phyloP scores from a whole-genome alignment of 176 grass and related monocot species.

The Carex littledalei region DNA sequence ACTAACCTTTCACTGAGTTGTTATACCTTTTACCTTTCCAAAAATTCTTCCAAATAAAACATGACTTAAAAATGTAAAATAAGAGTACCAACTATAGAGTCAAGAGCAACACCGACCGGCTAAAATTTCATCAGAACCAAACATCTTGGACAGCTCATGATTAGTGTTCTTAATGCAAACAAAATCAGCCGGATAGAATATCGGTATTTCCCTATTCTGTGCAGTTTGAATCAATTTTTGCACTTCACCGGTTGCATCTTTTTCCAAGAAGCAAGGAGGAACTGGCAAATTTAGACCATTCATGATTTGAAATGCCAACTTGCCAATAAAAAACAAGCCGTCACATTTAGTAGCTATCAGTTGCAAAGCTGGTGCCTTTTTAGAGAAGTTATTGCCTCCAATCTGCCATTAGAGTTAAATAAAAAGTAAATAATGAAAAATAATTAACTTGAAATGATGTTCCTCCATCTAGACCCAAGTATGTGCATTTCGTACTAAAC shows the following conservation, averaged over 20 bases:
- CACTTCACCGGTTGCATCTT: conserved; percentile 40
- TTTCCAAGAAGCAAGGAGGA: conserved; percentile 46
- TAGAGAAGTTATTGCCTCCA: conserved; percentile 75
- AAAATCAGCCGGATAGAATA: conserved; percentile 77
- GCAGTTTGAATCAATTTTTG: conserved; percentile 57
- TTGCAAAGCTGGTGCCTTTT: conserved; percentile 57
- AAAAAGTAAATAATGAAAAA: not conserved
- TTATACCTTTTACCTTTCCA: not conserved
- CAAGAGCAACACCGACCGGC: conserved; percentile 35
- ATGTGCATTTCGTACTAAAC: not conserved
- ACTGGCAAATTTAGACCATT: conserved; percentile 54
- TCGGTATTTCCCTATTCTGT: conserved; percentile 47
- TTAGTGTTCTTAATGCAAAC: conserved; percentile 46
- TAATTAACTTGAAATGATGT: not conserved
- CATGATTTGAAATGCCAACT: conserved; percentile 91
- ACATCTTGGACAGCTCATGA: conserved; percentile 23
- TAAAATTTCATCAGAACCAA: conserved; percentile 44
- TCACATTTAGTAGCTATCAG: conserved; percentile 63
- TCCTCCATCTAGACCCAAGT: not conserved
- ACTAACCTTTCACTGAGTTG: not conserved
- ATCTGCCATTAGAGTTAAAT: conserved; percentile 50
- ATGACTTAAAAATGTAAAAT: not conserved
- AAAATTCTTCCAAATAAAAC: not conserved
- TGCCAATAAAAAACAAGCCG: conserved; percentile 68
- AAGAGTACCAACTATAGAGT: conserved; percentile 1